phyloP scores from a whole-genome alignment of 1,139 yeast species.

The Yamadazyma dushanensis region DNA sequence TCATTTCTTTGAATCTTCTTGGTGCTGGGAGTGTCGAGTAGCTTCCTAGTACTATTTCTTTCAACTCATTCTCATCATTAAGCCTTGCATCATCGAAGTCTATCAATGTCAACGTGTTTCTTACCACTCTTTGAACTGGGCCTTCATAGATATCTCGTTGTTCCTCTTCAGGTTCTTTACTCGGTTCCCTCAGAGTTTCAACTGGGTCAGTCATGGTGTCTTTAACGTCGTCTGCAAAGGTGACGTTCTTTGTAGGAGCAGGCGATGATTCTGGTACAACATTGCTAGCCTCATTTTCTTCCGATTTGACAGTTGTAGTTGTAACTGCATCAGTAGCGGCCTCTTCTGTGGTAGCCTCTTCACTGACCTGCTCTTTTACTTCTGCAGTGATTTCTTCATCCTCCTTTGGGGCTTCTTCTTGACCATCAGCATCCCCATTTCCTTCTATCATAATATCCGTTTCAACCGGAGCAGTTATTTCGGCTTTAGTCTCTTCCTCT shows the following conservation, averaged over 20 bases:
- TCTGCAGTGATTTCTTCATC: not conserved
- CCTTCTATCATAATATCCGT: too few relatives aligned
- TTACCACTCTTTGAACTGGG: constrained; percentile 59
- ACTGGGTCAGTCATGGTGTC: constrained; percentile 8
- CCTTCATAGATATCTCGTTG: constrained; percentile 51
- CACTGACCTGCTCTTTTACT: constrained; percentile 3
- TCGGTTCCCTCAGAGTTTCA: constrained; percentile 3
- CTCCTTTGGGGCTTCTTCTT: not conserved
- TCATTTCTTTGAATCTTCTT: constrained; percentile 53
- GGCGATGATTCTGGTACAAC: not conserved
- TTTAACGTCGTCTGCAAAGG: constrained; percentile 7
- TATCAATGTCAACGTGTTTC: constrained; percentile 49
- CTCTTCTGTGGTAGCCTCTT: too few relatives aligned
- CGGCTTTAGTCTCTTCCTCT: too few relatives aligned
- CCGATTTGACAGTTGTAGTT: too few relatives aligned
- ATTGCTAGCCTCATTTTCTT: too few relatives aligned
- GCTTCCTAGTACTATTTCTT: constrained; percentile 56
- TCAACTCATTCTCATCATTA: constrained; percentile 23
- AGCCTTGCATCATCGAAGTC: constrained; percentile 34
- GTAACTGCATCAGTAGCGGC: not conserved
- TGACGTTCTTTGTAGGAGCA: constrained; percentile 2
- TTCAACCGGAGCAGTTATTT: too few relatives aligned
- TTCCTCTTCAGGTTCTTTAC: constrained; percentile 3
- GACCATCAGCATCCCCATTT: too few relatives aligned
- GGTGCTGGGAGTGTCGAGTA: constrained; percentile 55